These are phyloP conservation scores for Pythium phragmitis DNA, from an alignment of 352 stramenopile genomes.

Conservation along the genomic window DNA sequence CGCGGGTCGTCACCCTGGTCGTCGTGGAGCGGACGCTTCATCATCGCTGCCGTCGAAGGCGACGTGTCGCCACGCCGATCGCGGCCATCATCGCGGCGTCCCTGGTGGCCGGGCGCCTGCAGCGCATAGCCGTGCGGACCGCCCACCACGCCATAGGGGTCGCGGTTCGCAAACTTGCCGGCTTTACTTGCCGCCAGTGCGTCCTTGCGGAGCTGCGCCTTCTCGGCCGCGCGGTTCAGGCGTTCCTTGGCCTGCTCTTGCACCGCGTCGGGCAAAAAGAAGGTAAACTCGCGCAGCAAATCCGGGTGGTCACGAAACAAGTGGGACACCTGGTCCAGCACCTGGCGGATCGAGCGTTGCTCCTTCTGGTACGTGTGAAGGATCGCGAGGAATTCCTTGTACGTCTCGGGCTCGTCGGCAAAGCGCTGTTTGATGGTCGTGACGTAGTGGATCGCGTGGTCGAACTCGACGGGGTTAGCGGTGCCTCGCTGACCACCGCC, in stretches of 20 bases:
- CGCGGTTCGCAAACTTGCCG: conserved; percentile 37
- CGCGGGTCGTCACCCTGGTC: conserved; percentile 43
- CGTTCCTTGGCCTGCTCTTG: conserved; percentile 97
- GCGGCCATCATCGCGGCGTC: conserved; percentile 17
- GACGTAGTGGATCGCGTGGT: conserved; percentile 99
- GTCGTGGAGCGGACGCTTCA: conserved; percentile 39
- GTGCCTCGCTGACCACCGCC: conserved; percentile 33
- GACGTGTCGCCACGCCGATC: conserved; percentile 47
- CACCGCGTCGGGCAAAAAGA: conserved; percentile 99
- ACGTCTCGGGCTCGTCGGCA: conserved; percentile 96
- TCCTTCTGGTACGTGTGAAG: conserved; percentile 99
- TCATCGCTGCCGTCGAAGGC: conserved; percentile 51
- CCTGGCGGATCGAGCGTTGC: conserved; percentile 97
- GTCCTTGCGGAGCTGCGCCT: conserved; percentile 91
- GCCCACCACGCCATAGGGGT: conserved; percentile 11
- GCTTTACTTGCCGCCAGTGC: conserved; percentile 43
- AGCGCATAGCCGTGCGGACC: conserved; percentile 29
- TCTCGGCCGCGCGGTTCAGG: conserved; percentile 93
- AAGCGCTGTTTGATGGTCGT: conserved; percentile 99
- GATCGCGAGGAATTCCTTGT: conserved; percentile 99
- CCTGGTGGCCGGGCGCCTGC: not conserved
- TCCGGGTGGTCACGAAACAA: conserved; percentile 99
- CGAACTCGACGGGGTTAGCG: conserved; percentile 96
- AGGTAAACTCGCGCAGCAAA: conserved; percentile 99
- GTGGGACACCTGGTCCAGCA: conserved; percentile 97